Conservation (phyloP, 2,329 filamentous ascomycete species). For the Karstenula rhodostoma region DNA sequence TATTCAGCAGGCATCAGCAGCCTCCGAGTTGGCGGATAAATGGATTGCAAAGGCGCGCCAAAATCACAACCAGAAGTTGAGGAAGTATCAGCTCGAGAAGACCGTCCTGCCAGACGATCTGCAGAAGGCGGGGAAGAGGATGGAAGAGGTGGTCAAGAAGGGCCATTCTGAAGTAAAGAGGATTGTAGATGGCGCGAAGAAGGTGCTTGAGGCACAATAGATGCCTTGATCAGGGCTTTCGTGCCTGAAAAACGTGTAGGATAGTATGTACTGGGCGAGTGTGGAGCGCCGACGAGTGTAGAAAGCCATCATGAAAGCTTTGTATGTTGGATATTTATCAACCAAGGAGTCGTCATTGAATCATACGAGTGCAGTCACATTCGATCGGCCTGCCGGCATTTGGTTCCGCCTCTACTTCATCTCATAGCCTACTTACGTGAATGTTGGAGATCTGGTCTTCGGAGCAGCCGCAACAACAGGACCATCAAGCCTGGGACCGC, state of each 20-base stretch:
- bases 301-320: neutral
- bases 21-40: conserved; percentile 53
- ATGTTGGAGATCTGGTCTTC: neutral
- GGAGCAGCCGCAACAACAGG: neutral
- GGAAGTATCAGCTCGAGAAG: conserved; percentile 54
- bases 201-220: conserved; percentile 52
- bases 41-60: conserved; percentile 54
- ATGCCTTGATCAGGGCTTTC: neutral
- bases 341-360: neutral
- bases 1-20: conserved; percentile 51
- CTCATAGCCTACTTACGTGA: neutral
- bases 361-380: neutral
- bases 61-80: conserved; percentile 59
- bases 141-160: conserved; percentile 62
- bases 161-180: conserved; percentile 58
- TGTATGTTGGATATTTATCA: conserved; percentile 10
- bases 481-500: conserved; percentile 19
- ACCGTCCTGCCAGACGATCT: conserved; percentile 58
- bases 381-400: neutral
- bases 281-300: neutral
- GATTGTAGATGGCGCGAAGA: conserved; percentile 58
- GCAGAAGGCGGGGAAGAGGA: conserved; percentile 57
- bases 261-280: neutral
- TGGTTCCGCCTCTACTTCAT: neutral
- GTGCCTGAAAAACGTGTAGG: neutral